A percentile compares a stretch with the other conserved stretches of the same genome.
Conservation (phyloP, 225 moss, liverwort and hornwort genomes). For the Polytrichum commune region DNA sequence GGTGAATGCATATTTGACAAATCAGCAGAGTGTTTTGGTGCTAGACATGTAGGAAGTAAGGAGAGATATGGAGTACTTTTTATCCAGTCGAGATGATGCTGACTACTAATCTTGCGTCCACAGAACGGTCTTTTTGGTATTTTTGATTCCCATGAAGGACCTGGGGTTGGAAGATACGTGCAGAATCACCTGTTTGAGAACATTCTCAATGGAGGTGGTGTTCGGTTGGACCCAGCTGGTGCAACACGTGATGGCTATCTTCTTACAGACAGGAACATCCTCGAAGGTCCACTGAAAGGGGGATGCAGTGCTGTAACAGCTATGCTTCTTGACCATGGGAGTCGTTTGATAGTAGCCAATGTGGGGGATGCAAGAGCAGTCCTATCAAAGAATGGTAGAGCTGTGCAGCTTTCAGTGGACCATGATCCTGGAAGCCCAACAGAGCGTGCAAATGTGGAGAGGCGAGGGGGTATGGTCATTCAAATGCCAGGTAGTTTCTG, state of each 20-base stretch:
- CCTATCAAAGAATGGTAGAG: conserved; percentile 66
- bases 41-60: too few species aligned
- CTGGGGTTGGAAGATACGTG: conserved; percentile 55
- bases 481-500: conserved; percentile 62
- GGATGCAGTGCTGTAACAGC: conserved; percentile 92
- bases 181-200: conserved; percentile 74
- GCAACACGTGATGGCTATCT: conserved; percentile 92
- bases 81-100: too few species aligned
- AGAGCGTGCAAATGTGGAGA: conserved; percentile 81
- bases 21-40: too few species aligned
- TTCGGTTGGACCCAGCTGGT: conserved; percentile 83
- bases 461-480: conserved; percentile 76
- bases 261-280: conserved; percentile 80
- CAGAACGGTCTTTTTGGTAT: conserved; percentile 82
- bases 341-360: conserved; percentile 86
- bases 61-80: too few species aligned
- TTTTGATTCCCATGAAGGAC: conserved; percentile 78
- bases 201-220: conserved; percentile 77
- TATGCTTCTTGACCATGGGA: conserved; percentile 79
- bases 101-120: not conserved
- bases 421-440: conserved; percentile 73
- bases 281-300: conserved; percentile 52
- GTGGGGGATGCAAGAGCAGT: conserved; percentile 86
- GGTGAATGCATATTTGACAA: too few species aligned
- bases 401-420: conserved; percentile 82